A percentile compares a stretch with the other conserved stretches of the same genome.
Conservation (phyloP, 345 rosid genomes). For the Leavenworthia alabamica region DNA sequence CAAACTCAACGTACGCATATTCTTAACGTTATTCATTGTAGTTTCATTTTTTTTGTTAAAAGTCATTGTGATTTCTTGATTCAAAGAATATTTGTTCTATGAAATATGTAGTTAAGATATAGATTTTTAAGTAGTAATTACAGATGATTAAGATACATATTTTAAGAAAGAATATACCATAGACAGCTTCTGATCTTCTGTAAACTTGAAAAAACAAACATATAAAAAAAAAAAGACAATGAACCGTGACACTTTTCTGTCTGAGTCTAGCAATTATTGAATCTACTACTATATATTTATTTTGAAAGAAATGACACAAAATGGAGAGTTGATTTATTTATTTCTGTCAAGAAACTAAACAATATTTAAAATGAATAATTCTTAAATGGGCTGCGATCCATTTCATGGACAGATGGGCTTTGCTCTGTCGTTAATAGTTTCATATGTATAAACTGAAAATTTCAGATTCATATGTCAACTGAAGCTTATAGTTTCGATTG, state of each 20-base stretch:
- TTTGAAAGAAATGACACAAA: too few species aligned
- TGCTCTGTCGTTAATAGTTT: not conserved
- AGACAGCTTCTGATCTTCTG: not conserved
- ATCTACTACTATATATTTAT: not conserved
- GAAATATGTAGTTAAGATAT: not conserved
- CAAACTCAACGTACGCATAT: not conserved
- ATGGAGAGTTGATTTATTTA: too few species aligned
- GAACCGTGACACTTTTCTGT: conserved; percentile 13
- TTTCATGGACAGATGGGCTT: not conserved
- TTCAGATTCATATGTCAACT: too few species aligned
- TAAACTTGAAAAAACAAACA: not conserved
- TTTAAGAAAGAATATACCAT: too few species aligned
- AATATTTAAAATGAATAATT: too few species aligned
- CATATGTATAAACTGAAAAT: not conserved
- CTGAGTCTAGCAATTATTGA: not conserved
- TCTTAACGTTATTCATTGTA: too few species aligned
- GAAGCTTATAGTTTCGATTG: too few species aligned
- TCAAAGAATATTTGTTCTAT: not conserved
- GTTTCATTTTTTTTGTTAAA: too few species aligned
- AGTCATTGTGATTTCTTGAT: not conserved
- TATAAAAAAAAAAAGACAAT: not conserved
- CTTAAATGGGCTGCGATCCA: not conserved
- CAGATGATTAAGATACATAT: too few species aligned
- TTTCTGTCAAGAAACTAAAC: too few species aligned
- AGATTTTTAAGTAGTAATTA: not conserved